Conservation (phyloP, 108 stramenopile species). For the Cyclostephanos tholiformis region DNA sequence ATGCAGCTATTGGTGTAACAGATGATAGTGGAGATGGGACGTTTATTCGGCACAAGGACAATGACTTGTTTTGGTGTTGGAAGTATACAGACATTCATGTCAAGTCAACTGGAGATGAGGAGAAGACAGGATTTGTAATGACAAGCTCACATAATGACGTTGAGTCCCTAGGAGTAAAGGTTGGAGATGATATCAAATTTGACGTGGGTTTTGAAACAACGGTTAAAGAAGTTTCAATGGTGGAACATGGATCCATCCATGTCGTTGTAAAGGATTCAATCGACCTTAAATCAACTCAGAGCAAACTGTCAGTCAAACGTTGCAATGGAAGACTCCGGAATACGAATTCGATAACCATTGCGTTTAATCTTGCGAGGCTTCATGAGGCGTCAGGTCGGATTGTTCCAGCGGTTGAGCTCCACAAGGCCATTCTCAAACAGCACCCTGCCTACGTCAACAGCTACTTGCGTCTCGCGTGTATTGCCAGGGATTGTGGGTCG, state of each 20-base stretch:
- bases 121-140: constrained; percentile 35
- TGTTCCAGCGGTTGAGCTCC: constrained; percentile 81
- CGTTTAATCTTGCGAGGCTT: constrained; percentile 86
- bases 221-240: constrained; percentile 22
- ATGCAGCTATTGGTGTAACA: constrained; percentile 27
- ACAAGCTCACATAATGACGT: constrained; percentile 22
- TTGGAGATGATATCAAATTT: constrained; percentile 39
- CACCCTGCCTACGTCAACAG: constrained; percentile 87
- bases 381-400: constrained; percentile 79
- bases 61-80: constrained; percentile 72
- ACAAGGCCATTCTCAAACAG: constrained; percentile 84
- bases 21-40: constrained; percentile 51
- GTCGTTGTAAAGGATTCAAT: constrained; percentile 22
- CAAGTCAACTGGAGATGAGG: constrained; percentile 19
- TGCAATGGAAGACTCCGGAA: constrained; percentile 64
- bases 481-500: constrained; percentile 85
- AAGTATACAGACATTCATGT: constrained; percentile 39
- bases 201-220: constrained; percentile 27
- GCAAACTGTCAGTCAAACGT: constrained; percentile 56
- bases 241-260: constrained; percentile 30
- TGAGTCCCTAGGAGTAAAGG: constrained; percentile 47
- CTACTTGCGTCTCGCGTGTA: constrained; percentile 84
- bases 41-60: constrained; percentile 61
- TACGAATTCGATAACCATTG: constrained; percentile 69
- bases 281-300: constrained; percentile 18